A percentile compares a stretch with the other conserved stretches of the same genome.
Conservation (phyloP, 805 yeast genomes). For the Saccharomycopsis sp. region DNA sequence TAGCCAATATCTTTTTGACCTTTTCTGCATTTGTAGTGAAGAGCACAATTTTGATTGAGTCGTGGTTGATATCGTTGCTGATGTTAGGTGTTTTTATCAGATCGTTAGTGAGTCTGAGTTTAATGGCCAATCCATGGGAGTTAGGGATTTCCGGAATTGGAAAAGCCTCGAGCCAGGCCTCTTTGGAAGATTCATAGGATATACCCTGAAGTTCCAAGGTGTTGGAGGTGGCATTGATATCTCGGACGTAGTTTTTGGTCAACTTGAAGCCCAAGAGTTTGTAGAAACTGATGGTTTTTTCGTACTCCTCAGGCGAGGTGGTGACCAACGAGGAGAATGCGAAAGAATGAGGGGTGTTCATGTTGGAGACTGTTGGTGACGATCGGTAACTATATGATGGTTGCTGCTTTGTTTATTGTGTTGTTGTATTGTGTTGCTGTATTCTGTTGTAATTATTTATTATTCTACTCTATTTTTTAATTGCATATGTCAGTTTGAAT, state of each 20-base stretch:
- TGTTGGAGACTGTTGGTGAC: not conserved
- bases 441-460: no score
- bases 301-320: slow-evolving; percentile 39
- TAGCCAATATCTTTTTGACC: slow-evolving; percentile 3
- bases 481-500: no score
- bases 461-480: no score
- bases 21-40: slow-evolving; percentile 31
- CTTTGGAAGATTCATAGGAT: slow-evolving; percentile 59
- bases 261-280: slow-evolving; percentile 52
- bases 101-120: slow-evolving; percentile 12
- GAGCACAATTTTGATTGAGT: slow-evolving; percentile 12
- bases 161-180: slow-evolving; percentile 67
- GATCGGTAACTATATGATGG: no score
- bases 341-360: slow-evolving; percentile 22
- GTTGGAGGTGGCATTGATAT: slow-evolving; percentile 31
- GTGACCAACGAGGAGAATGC: slow-evolving; percentile 62
- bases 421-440: no score
- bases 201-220: slow-evolving; percentile 42
- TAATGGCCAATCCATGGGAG: slow-evolving; percentile 12
- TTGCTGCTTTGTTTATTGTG: no score
- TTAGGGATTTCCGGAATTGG: slow-evolving; percentile 25
- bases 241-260: slow-evolving; percentile 54
- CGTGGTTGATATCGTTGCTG: slow-evolving; percentile 11
- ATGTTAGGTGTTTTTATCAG: slow-evolving; percentile 5
- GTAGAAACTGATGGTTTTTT: slow-evolving; percentile 49